A percentile compares a stretch with the other conserved stretches of the same genome.
These are phyloP conservation scores for Lathyrus sativus DNA, from an alignment of 306 rosid species.

Conservation along the genomic window DNA sequence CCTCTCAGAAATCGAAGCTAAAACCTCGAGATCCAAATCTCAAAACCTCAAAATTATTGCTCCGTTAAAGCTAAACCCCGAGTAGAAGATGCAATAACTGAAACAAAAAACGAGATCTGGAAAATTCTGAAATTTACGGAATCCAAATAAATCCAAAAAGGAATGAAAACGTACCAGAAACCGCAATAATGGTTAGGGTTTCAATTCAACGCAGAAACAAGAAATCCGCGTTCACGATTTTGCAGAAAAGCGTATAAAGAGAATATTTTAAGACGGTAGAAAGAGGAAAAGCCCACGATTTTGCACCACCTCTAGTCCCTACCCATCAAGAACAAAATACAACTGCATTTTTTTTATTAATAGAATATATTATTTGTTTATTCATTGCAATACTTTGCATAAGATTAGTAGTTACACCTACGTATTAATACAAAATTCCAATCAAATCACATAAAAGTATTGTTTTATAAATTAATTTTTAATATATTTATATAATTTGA, in stretches of 20 bases:
- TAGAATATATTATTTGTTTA: constrained; percentile 9
- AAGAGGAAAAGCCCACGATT: constrained; percentile 51
- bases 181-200: constrained; percentile 19
- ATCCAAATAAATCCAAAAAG: constrained; percentile 35
- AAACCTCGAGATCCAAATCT: constrained; percentile 56
- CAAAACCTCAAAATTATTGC: constrained; percentile 29
- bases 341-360: constrained; percentile 27
- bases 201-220: constrained; percentile 35
- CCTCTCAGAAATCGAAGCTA: constrained; percentile 40
- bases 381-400: background rate
- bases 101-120: constrained; percentile 53
- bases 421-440: too few species aligned
- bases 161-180: constrained; percentile 36
- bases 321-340: constrained; percentile 47
- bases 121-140: constrained; percentile 41
- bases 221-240: constrained; percentile 49
- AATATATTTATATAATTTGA: too few species aligned
- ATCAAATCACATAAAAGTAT: too few species aligned
- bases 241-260: constrained; percentile 32
- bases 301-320: constrained; percentile 54
- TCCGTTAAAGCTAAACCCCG: constrained; percentile 36
- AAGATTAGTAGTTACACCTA: too few species aligned
- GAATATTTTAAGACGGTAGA: constrained; percentile 24
- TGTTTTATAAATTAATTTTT: too few species aligned
- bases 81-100: constrained; percentile 34